A percentile compares a stretch with the other conserved stretches of the same genome.
phyloP scores from a whole-genome alignment of 169 alveolate genomes.

The Plasmodium berghei region DNA sequence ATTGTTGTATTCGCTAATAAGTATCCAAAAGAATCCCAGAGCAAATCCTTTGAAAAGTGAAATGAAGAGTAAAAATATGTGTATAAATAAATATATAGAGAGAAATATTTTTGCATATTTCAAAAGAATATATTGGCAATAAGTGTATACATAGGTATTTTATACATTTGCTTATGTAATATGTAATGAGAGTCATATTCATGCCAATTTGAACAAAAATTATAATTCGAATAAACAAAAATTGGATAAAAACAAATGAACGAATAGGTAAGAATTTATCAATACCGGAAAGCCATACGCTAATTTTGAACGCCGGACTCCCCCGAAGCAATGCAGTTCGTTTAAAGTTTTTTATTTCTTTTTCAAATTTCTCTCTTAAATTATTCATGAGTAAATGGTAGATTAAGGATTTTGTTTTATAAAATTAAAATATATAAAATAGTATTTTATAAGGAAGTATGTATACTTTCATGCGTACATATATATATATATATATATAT shows the following conservation, averaged over 20 bases:
- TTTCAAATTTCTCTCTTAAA: slow-evolving; percentile 32
- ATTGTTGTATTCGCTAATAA: slow-evolving; percentile 69
- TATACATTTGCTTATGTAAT: no score
- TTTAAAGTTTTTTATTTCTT: slow-evolving; percentile 64
- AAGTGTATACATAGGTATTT: no score
- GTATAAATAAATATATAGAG: no score
- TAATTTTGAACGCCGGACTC: slow-evolving; percentile 69
- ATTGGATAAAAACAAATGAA: not conserved
- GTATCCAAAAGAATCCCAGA: slow-evolving; percentile 70
- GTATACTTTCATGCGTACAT: not conserved
- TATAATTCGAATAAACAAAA: not conserved
- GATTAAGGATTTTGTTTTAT: not conserved
- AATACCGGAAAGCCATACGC: slow-evolving; percentile 75
- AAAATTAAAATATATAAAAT: not conserved
- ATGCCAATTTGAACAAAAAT: no score
- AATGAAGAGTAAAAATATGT: not conserved
- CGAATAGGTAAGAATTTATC: not conserved
- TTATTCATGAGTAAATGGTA: slow-evolving; percentile 27
- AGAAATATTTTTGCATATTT: no score
- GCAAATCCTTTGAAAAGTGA: slow-evolving; percentile 38
- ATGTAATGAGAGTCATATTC: no score
- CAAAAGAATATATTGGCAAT: no score
- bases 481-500: not conserved
- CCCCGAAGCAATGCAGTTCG: slow-evolving; percentile 73
- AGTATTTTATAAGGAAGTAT: not conserved